These are phyloP conservation scores for Jatropha curcas DNA, from an alignment of 345 rosid genomes.

Conservation along the genomic window DNA sequence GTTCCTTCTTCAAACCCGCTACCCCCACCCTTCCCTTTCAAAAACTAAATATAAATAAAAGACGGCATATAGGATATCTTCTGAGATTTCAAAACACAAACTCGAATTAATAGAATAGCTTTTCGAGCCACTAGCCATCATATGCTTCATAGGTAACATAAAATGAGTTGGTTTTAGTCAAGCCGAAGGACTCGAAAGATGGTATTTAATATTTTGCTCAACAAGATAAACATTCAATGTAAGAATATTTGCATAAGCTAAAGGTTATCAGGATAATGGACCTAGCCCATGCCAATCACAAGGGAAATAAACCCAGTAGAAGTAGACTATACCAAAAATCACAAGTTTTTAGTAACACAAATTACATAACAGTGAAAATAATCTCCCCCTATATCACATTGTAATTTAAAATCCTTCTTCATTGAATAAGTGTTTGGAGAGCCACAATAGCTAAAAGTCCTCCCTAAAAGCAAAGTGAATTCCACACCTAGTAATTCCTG, in stretches of 20 bases:
- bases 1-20: background rate
- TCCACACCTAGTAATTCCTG: background rate
- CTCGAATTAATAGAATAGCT: background rate
- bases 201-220: background rate
- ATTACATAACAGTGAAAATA: background rate
- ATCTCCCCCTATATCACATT: background rate
- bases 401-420: conserved; percentile 1
- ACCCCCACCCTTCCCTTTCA: too few species aligned
- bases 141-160: background rate
- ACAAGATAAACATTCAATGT: background rate
- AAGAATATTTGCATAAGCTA: background rate
- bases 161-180: too few species aligned
- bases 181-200: background rate
- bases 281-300: background rate
- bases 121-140: background rate
- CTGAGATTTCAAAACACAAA: background rate
- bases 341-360: conserved; percentile 9
- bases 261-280: background rate
- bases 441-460: background rate
- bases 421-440: background rate
- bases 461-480: background rate
- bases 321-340: background rate
- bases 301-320: background rate
- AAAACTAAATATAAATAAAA: too few species aligned
- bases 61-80: background rate